phyloP scores from a whole-genome alignment of 305 asterid genomes.

The Solanum aculeatissimum region DNA sequence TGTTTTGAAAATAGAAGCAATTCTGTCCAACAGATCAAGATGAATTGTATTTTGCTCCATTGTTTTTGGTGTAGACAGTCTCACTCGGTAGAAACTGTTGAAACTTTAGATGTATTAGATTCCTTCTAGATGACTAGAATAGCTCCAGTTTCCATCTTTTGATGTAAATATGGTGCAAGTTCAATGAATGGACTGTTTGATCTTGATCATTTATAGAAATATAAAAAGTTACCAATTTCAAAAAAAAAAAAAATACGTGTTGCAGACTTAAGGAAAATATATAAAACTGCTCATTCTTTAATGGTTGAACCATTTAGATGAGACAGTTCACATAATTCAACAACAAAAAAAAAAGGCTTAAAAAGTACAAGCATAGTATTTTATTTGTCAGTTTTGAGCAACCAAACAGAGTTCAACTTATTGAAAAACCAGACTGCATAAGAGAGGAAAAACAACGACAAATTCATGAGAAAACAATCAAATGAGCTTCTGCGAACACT shows the following conservation, averaged over 20 bases:
- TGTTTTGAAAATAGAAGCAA: too few species aligned
- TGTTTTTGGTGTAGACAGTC: too few species aligned
- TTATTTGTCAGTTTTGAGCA: background rate
- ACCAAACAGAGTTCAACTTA: background rate
- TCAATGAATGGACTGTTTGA: too few species aligned
- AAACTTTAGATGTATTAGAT: too few species aligned
- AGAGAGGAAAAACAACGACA: background rate
- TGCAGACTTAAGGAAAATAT: background rate
- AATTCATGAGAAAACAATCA: background rate
- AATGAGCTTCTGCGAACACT: background rate
- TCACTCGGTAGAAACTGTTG: too few species aligned
- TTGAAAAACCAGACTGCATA: background rate
- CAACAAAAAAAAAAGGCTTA: background rate
- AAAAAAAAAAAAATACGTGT: background rate
- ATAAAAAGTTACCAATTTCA: too few species aligned
- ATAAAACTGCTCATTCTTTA: background rate
- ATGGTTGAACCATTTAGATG: background rate
- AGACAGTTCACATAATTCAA: background rate
- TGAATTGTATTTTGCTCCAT: too few species aligned
- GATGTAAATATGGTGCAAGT: too few species aligned
- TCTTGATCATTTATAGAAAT: too few species aligned
- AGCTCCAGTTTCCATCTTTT: too few species aligned
- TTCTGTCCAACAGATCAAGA: too few species aligned
- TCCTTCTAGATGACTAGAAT: too few species aligned
- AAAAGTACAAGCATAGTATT: background rate